Evolutionary conservation across 2,329 filamentous ascomycete species (phyloP).

Genomic region (Didymella sp.): DNA sequence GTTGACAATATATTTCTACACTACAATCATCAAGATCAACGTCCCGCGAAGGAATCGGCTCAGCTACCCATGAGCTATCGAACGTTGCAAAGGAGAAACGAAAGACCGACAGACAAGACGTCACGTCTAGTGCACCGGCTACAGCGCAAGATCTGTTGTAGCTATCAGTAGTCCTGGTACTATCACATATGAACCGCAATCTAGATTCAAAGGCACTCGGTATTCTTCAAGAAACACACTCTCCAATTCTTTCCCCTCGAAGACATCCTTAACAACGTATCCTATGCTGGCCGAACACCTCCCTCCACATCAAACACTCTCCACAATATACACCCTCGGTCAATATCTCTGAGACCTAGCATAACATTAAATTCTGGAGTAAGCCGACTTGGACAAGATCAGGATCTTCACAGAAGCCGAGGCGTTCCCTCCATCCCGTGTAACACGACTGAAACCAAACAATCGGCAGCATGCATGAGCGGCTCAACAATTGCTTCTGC

Average conservation of each 20-base stretch:
- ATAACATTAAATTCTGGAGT: neutral
- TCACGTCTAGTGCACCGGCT: neutral
- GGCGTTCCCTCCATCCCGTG: constrained; percentile 8
- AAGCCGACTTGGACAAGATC: neutral
- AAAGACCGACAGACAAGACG: neutral
- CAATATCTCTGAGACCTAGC: neutral
- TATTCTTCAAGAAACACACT: neutral
- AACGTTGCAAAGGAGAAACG: neutral
- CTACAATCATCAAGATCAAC: neutral
- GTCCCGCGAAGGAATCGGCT: neutral
- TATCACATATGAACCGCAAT: neutral
- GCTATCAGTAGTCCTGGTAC: neutral
- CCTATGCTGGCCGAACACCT: neutral
- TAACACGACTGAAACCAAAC: constrained; percentile 19
- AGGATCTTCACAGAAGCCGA: constrained; percentile 4
- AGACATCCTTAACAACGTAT: neutral
- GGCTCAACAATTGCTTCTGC: constrained; percentile 2
- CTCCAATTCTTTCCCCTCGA: neutral
- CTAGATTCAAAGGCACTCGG: neutral
- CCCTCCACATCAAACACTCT: neutral
- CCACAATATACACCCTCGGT: neutral
- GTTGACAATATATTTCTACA: neutral
- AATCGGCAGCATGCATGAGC: constrained; percentile 10
- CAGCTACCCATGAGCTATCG: neutral
- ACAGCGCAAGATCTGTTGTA: neutral